Base-by-base conservation (phyloP, 1,139 yeast species). In the Pichia sp. region DNA sequence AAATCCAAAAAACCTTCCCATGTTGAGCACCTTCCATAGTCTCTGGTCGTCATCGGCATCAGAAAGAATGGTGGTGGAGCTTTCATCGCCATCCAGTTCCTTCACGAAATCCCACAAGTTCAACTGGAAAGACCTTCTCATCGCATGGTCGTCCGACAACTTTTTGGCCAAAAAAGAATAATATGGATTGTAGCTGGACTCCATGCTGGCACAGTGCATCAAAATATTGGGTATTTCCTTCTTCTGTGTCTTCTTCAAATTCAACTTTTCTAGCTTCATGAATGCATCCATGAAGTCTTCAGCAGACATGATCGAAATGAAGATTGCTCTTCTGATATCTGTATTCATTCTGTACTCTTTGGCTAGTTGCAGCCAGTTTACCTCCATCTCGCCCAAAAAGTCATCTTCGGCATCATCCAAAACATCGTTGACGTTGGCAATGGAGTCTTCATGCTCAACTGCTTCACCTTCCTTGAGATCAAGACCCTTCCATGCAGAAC, bases 291-390 rank as follows among this genome's bases (percentile, higher is more conserved):
- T 76, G 62, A 82, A 95, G 69, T 95, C 99, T 61, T 85, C 87
- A 1, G 97, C 95, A 8, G 97, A 90, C 97, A 93, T 90, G n/a
- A 95, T 83, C 32, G 97, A 89, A 40, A 95, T 83, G 65, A 93
- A 95, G 13, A 95, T 84, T 1, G 98, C 97, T 58, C 97, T 80
- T 72, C 99, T 84, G 45, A 93, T 81, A 67, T 92, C 97, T 0
- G 98, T 93, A 68, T 95, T 93, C 96, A 95, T 92, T 60, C 98
- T 75, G 66, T 90, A 97, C 47, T 82, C 75, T 62, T 79, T 81
- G 4, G 99, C 98, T 45, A 93, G 75, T 60, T 85, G 92, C 70
- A 85, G 72, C 97, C 97, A 90, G 64, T 92, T 90, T 3, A 95
- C 93, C 59, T 85, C 90, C 6, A 16, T 11, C 30, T 31, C 43